A percentile compares a stretch with the other conserved stretches of the same genome.
These are phyloP conservation scores for Jamesozyma hellenica DNA, from an alignment of 805 yeast species.

Conservation along the genomic window DNA sequence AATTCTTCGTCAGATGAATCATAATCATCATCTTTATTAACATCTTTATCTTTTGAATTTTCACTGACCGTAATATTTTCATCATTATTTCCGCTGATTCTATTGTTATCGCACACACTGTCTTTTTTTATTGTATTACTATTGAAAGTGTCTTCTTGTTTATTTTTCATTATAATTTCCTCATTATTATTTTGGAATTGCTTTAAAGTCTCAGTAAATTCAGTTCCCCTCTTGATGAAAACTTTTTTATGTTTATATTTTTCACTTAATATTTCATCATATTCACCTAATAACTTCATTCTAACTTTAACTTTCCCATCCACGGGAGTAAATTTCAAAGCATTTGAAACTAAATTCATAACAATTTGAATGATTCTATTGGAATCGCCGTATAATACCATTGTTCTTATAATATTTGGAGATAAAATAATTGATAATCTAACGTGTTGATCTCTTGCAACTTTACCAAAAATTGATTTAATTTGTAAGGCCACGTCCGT, in stretches of 20 bases:
- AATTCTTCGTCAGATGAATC: background rate
- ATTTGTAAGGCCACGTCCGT: slow-evolving; percentile 78
- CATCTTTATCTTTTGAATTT: background rate
- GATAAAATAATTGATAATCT: slow-evolving; percentile 49
- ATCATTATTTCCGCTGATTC: too few relatives aligned
- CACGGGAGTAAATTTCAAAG: slow-evolving; percentile 84
- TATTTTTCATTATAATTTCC: background rate
- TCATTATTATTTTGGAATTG: background rate
- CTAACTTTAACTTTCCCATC: slow-evolving; percentile 69
- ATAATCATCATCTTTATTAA: background rate
- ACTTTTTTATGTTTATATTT: slow-evolving; percentile 37
- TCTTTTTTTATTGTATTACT: background rate
- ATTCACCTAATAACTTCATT: slow-evolving; percentile 58
- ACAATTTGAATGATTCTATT: slow-evolving; percentile 84
- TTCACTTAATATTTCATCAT: slow-evolving; percentile 45
- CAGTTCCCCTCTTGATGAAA: slow-evolving; percentile 30
- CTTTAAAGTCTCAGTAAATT: slow-evolving; percentile 2
- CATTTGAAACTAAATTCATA: slow-evolving; percentile 85
- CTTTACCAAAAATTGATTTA: slow-evolving; percentile 71
- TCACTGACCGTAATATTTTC: too few relatives aligned
- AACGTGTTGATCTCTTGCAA: slow-evolving; percentile 70
- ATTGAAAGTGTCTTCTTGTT: background rate
- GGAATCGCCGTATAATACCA: slow-evolving; percentile 76
- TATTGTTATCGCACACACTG: too few relatives aligned
- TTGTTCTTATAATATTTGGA: slow-evolving; percentile 51